Evolutionary conservation across 2,329 filamentous ascomycete species (phyloP), one percentile per base, ranked within the genome.

Genomic region (Colletotrichum sp.): DNA sequence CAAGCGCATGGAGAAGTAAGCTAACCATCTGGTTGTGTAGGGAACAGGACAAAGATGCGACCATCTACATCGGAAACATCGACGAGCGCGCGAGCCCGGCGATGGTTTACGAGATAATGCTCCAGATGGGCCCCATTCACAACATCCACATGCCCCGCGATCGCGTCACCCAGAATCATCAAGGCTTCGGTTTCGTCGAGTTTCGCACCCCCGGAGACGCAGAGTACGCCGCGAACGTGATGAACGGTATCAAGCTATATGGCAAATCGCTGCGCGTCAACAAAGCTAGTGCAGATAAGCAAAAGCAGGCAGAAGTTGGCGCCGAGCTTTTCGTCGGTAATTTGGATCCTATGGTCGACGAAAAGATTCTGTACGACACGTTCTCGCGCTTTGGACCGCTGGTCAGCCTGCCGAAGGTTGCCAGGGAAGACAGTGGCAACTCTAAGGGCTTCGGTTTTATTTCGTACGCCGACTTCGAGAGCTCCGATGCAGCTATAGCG

Each of bases 81-180:
- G 97, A 99, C 88, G 97, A 99, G 89, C 95, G 97, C 84, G 95
- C 97, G 79, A 94, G 94, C 63, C 95, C 98, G 83, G 93, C 94
- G 80, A 91, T 98, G 80, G 93, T 99, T 79, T 98, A 97, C 93
- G 97, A 99, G 89, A 91, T 99, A 81, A 98, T 98, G 96, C 93
- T 98, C 72, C 97, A 99, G 88, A 96, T 96, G 84, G 97, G 97
- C 71, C 96, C 96, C 80, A 98, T 99, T 81, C 95, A 98, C 83
- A 98, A 98, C 86, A 96, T 99, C 78, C 97, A 99, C 87, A 93
- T 99, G 83, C 97, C 97, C 72, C 98, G 98, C 89, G 97, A 99
- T 86, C 95, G 97, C 84, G 97, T 99, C 80, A 98, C 97, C 63
- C 96, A 98, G 83, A 94, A 93, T 73, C 97, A 99, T 85, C 97